Evolutionary conservation across 331 rosid species (phyloP).

Genomic region (Pyracantha coccinea): DNA sequence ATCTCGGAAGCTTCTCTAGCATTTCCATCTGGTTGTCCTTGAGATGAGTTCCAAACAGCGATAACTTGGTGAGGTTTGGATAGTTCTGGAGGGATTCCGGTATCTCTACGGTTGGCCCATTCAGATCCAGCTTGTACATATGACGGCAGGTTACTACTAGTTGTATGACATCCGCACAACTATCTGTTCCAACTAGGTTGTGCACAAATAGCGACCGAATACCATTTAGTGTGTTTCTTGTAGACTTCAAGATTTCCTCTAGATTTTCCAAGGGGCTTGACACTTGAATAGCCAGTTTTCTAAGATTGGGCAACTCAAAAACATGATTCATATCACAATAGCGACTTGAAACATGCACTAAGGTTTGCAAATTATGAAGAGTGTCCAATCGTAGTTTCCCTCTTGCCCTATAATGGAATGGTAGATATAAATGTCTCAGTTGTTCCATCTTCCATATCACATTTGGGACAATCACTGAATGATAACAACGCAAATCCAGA

Average conservation of each 20-base stretch:
- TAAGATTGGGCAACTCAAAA: not conserved
- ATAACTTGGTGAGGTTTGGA: slow-evolving; percentile 4
- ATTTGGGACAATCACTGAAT: not conserved
- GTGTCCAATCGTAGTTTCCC: not conserved
- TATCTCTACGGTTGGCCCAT: slow-evolving; percentile 12
- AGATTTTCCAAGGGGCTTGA: not conserved
- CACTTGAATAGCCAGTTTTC: not conserved
- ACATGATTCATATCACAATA: not conserved
- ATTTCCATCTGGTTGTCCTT: not conserved
- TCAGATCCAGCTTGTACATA: slow-evolving; percentile 22
- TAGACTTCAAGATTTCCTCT: not conserved
- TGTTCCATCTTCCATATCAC: not conserved
- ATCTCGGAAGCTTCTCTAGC: not conserved
- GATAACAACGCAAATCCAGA: slow-evolving; percentile 34
- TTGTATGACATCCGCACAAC: not conserved
- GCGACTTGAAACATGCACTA: not conserved
- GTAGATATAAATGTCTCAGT: slow-evolving; percentile 8
- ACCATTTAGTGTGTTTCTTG: not conserved
- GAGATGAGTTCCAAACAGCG: not conserved
- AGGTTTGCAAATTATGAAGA: slow-evolving; percentile 1
- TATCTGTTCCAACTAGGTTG: not conserved
- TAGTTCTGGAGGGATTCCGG: slow-evolving; percentile 17
- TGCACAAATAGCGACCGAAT: not conserved
- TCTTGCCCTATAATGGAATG: not conserved
- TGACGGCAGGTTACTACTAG: not conserved